Percentiles rank a stretch among this genome's conserved stretches.
These are phyloP conservation scores for Pseudocercospora pini-densiflorae DNA, from an alignment of 2,329 filamentous ascomycete genomes.

Conservation along the genomic window DNA sequence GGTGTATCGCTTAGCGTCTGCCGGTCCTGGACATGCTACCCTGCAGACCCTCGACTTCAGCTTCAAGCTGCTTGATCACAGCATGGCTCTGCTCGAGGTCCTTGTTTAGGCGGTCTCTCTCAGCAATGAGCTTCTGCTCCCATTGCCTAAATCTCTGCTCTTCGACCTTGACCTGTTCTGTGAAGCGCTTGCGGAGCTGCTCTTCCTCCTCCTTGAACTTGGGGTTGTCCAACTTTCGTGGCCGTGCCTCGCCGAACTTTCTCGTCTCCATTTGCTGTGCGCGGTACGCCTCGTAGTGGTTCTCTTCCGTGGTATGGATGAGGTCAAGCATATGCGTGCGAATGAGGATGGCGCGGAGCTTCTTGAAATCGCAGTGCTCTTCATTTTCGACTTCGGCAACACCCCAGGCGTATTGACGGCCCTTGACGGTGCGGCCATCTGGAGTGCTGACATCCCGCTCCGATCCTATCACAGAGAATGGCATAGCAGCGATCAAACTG, in stretches of 20 bases:
- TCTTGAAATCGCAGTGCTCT: constrained; percentile 99
- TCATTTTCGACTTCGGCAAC: constrained; percentile 99
- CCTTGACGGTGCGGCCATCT: constrained; percentile 97
- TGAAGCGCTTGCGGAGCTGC: constrained; percentile 97
- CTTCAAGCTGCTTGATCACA: constrained; percentile 84
- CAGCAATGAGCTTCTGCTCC: constrained; percentile 99
- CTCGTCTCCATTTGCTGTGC: constrained; percentile 99
- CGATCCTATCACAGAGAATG: constrained; percentile 97
- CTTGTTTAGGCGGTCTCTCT: constrained; percentile 99
- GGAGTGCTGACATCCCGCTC: constrained; percentile 99
- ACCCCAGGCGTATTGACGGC: constrained; percentile 98
- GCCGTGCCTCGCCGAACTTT: constrained; percentile 97
- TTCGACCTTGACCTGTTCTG: constrained; percentile 99
- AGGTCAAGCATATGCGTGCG: constrained; percentile 97
- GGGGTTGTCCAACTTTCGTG: constrained; percentile 98
- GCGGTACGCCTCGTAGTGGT: constrained; percentile 99
- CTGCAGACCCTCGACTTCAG: constrained; percentile 91
- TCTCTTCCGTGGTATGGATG: constrained; percentile 99
- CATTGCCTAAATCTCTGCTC: constrained; percentile 99
- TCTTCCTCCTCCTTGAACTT: constrained; percentile 99
- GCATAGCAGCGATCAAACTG: constrained; percentile 94
- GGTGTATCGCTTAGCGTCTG: constrained; percentile 32
- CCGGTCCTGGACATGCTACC: constrained; percentile 44
- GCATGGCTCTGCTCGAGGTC: constrained; percentile 98
- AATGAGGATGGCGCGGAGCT: constrained; percentile 97